Base-by-base conservation (phyloP, 148 eudicot genomes). In the Chenopodium quinoa region DNA sequence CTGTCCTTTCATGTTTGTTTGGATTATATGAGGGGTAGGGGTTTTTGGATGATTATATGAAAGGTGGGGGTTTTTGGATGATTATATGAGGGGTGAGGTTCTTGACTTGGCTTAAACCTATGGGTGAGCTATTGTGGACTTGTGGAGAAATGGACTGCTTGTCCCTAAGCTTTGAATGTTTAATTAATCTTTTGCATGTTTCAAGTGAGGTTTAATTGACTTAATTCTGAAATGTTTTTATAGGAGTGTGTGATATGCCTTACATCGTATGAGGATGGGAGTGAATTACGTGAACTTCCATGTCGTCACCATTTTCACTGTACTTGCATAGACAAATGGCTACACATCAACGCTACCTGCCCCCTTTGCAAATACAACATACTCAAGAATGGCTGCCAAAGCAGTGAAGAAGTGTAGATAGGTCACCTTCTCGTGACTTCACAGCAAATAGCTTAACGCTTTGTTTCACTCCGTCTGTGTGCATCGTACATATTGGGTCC, bases 321-420 rank as follows among this genome's bases (percentile, higher is more conserved):
- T 25, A 75, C 87, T 19, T 96, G 99, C 86, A 90, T 96, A 78
- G 97, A 94, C 88, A 93, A 92, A 85, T 96, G 99, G 99, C 73
- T 96, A 82, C 87, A 75, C 78, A 89, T 91, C 22, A 96, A 96
- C 31, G 93, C 99, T 46, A 94, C 94, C 44, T 96, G 99, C 72
- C 99, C 99, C 23, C 95, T 96, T 44, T 96, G 99, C 93, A 96
- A 94, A 86, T 87, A 86, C 88, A 92, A 94, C 79, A 92, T 96
- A 84, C 86, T 92, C 13, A 92, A 91, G 87, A 91, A 88, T 40
- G 91, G 92, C 37, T 83, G 83, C 81, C 93, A 84, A 71, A 89
- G 90, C 85, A 86, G 91, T 65, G 93, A 92, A 56, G 92, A 93
- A 62, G 95, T 83, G 14, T 96, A 89, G 85, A 71, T 34, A 74